These are phyloP conservation scores for Lepidium didymum DNA, from an alignment of 345 rosid genomes.

Conservation along the genomic window DNA sequence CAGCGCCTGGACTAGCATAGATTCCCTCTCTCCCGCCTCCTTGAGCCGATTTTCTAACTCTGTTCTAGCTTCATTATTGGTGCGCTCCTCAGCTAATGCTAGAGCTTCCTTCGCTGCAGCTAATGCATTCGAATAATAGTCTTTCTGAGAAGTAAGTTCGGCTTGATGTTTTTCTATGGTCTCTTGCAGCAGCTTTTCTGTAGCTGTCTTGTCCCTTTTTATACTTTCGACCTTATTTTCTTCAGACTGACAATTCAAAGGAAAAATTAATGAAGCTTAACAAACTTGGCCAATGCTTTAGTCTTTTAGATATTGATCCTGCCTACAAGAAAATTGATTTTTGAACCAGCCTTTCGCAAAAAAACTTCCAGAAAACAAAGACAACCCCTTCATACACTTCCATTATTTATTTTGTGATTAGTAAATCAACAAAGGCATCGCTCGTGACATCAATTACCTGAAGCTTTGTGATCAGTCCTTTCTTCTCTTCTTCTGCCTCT, in stretches of 20 bases:
- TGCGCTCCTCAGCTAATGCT: constrained; percentile 84
- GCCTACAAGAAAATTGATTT: background rate
- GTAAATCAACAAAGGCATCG: background rate
- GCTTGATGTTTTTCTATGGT: constrained; percentile 92
- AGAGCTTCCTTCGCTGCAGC: constrained; percentile 94
- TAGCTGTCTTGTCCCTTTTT: constrained; percentile 84
- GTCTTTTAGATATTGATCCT: constrained; percentile 1
- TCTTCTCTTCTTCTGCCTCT: constrained; percentile 97
- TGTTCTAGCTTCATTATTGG: constrained; percentile 79
- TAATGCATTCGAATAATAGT: constrained; percentile 77
- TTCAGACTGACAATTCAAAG: constrained; percentile 57
- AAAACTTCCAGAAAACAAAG: constrained; percentile 6
- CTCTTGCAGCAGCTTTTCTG: constrained; percentile 91
- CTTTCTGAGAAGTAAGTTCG: constrained; percentile 77
- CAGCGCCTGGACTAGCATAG: constrained; percentile 88
- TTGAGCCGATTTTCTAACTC: constrained; percentile 82
- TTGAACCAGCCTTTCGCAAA: constrained; percentile 1
- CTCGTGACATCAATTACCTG: constrained; percentile 55
- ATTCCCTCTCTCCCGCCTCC: constrained; percentile 92
- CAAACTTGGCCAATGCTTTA: background rate
- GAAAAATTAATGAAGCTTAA: constrained; percentile 1
- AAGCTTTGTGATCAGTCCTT: constrained; percentile 83
- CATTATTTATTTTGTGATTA: background rate
- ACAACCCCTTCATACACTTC: constrained; percentile 3
- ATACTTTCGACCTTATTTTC: constrained; percentile 94